These are phyloP conservation scores for Peniophora sp. DNA, from an alignment of 1,284 basidiomycete species.

Conservation along the genomic window DNA sequence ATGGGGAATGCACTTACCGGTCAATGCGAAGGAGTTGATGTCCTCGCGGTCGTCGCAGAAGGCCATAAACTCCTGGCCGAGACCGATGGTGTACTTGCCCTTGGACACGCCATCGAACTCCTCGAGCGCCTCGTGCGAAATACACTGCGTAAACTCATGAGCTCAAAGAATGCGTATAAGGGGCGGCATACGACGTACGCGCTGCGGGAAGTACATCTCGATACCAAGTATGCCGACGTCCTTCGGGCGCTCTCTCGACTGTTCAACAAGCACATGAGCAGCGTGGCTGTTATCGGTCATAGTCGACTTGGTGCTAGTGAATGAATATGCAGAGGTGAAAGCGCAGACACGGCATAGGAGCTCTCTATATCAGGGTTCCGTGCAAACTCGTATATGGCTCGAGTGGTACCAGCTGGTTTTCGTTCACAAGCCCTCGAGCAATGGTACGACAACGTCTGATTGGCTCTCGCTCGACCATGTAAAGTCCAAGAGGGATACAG, in stretches of 20 bases:
- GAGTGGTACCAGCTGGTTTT: too few relatives aligned
- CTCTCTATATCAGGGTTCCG: too few relatives aligned
- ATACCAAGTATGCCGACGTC: slow-evolving; percentile 15
- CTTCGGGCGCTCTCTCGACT: slow-evolving; percentile 11
- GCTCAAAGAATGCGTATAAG: not conserved
- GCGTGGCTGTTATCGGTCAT: not conserved
- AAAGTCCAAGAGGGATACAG: too few relatives aligned
- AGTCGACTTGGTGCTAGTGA: too few relatives aligned
- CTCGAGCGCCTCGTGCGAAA: slow-evolving; percentile 81
- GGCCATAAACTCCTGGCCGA: slow-evolving; percentile 97
- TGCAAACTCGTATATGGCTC: too few relatives aligned
- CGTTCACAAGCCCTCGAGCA: too few relatives aligned
- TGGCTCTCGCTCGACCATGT: too few relatives aligned
- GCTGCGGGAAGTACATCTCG: slow-evolving; percentile 14
- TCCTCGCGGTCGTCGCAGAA: slow-evolving; percentile 97
- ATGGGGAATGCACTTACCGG: slow-evolving; percentile 52
- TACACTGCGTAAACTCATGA: slow-evolving; percentile 8
- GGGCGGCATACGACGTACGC: slow-evolving; percentile 4
- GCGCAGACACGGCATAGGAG: too few relatives aligned
- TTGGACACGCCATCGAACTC: slow-evolving; percentile 92
- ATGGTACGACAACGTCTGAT: too few relatives aligned
- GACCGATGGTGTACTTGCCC: slow-evolving; percentile 99
- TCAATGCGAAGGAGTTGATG: slow-evolving; percentile 96
- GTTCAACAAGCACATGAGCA: slow-evolving; percentile 8
- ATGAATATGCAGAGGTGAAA: too few relatives aligned